Base-by-base conservation (phyloP, 805 yeast genomes). In the Barnettozyma vustinii region DNA sequence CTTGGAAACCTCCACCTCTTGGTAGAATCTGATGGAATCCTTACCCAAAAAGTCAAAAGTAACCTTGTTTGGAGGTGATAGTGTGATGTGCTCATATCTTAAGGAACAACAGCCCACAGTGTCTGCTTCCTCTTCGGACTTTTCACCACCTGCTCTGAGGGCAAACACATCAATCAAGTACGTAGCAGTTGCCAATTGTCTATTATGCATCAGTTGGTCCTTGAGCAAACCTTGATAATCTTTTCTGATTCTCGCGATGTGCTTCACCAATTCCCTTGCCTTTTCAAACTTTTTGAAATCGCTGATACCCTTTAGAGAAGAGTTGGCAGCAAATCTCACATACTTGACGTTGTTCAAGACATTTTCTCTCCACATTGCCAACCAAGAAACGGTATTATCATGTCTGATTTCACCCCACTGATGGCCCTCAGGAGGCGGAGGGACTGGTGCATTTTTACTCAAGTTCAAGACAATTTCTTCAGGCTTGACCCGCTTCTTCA, bases 81-180 rank as follows among this genome's bases (percentile, higher is more conserved):
- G 73, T 1, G 91, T 83, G 40, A 92, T 78, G 67, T 91, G 98
- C 64, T 91, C 98, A 61, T 72, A 91, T 60, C 98, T 73, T 56
- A 92, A 75, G 1, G 97, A 91, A 69, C 98, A 92, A 68, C 98
- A 92, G 41, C 98, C 98, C 41, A 92, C 98, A 1, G 98, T 92
- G 64, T 92, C 98, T 2, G 98, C 98, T 64, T 91, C 97, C 57
- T 92, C 98, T 3, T 92, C 98, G 10, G 92, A 85, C 65, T 92
- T 92, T 67, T 92, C 97, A 59, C 97, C 97, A 64, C 97, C 97
- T 1, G 97, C 97, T 84, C 98, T 87, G 55, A 92, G 75, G 0
- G 98, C 98, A 61, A 92, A 83, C 3, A 84, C 81, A 70, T 92
- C 98, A 61, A 92, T 91, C 43, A 92, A 75, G 66, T 92, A 92